Evolutionary conservation across 257 asterid genomes (phyloP).

Genomic region (Solanum sitiens): DNA sequence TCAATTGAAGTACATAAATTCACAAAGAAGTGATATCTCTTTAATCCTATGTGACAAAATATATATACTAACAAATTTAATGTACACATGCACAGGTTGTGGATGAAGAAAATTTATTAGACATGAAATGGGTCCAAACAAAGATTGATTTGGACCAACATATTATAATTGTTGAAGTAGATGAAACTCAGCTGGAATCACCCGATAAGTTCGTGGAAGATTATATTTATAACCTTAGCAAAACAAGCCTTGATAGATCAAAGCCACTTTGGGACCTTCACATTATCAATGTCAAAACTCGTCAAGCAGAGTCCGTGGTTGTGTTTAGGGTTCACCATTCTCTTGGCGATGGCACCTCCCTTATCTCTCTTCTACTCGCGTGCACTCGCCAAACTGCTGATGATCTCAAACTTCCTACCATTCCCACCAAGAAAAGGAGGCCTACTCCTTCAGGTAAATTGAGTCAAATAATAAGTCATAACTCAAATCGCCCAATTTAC

Average conservation of each 20-base stretch:
- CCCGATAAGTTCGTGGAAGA: not conserved
- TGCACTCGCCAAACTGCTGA: constrained; percentile 4
- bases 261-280: constrained; percentile 9
- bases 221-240: not conserved
- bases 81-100: not conserved
- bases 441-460: not conserved
- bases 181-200: not conserved
- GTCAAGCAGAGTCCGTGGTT: not conserved
- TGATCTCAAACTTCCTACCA: not conserved
- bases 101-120: constrained; percentile 9
- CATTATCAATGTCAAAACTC: not conserved
- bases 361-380: not conserved
- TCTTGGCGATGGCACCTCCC: constrained; percentile 7
- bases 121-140: constrained; percentile 26
- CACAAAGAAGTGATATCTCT: not conserved
- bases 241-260: not conserved
- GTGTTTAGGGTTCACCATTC: constrained; percentile 5
- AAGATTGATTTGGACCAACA: constrained; percentile 21
- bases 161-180: constrained; percentile 6
- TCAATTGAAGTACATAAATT: too few relatives aligned
- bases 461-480: too few relatives aligned
- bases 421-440: constrained; percentile 1
- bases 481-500: too few relatives aligned
- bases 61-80: not conserved
- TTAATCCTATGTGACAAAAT: not conserved